phyloP scores from a whole-genome alignment of 768 basidiomycete species.

The Vishniacozyma victoriae region DNA sequence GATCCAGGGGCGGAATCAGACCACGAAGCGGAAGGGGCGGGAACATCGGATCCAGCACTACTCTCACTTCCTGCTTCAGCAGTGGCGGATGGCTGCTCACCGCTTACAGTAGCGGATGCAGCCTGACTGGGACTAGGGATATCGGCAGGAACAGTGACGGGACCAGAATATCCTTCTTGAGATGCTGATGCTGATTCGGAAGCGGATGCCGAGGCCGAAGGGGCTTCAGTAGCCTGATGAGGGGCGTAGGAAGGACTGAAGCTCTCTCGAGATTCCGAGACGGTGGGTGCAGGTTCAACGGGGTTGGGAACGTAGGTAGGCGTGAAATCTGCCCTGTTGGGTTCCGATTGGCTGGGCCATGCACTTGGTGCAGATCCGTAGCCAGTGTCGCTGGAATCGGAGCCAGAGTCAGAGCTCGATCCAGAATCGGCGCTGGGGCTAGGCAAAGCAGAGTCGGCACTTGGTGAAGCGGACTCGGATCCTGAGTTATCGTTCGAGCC shows the following conservation, averaged over 20 bases:
- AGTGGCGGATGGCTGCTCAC: not conserved
- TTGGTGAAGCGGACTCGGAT: not conserved
- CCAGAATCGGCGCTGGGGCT: not conserved
- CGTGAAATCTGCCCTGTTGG: too few species aligned
- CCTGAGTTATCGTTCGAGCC: not conserved
- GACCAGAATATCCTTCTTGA: not conserved
- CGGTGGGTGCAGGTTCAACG: too few species aligned
- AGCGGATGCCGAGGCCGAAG: not conserved
- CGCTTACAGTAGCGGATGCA: constrained; percentile 1
- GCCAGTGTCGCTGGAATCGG: not conserved
- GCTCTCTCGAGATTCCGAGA: not conserved
- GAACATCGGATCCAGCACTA: constrained; percentile 3
- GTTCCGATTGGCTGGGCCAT: too few species aligned
- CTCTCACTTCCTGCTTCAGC: not conserved
- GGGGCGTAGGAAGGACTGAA: not conserved
- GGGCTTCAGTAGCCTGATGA: not conserved
- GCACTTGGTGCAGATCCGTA: not conserved
- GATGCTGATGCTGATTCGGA: not conserved
- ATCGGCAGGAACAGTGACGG: not conserved
- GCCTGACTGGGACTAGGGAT: constrained; percentile 3
- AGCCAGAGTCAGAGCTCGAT: constrained; percentile 1
- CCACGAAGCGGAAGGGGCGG: constrained; percentile 5
- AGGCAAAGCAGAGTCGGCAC: constrained; percentile 3
- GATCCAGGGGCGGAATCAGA: constrained; percentile 4
- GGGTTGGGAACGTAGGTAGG: too few species aligned